Base-by-base conservation (phyloP, 164 flowering plant species). In the Nymphaea thermarum region DNA sequence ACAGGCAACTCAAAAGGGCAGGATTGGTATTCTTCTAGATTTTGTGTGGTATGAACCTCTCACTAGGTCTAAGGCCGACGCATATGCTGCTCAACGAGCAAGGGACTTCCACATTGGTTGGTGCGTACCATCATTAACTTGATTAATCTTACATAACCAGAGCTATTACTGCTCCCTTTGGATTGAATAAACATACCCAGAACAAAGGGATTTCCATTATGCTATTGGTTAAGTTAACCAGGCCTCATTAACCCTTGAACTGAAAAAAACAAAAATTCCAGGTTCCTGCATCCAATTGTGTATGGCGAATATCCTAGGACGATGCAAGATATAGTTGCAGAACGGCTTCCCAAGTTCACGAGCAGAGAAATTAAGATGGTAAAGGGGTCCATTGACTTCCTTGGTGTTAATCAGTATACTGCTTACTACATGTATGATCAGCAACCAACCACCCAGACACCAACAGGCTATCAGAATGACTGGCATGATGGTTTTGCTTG, bases 41-140 rank as follows among this genome's bases (percentile, higher is more conserved):
- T 73, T 73, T 70, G 72, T 70, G 43, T 73, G 76, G 76, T 73
- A 62, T 70, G 76, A 73, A 63, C 76, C 76, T 60, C 70, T 73
- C 15, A 69, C 72, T 17, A 57, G 44, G 3, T 45, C 63, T 3
- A 73, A 65, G 36, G 67, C 18, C 14, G 76, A 73, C 41, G 62
- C 42, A 18, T 5, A 7, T 4, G 72, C 72, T 42, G 69, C 76
- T 18, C 67, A 73, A 59, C 69, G 72, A 41, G 66, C 72, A 53
- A 70, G 74, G 16, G 74, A 72, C 59, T 72, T 72, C 18, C 74
- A 72, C 64, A 36, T 72, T 14, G 74, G 74, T 12, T 72, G 71
- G 74, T 72, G 42, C 67, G 7, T 14, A 55, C 60, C 4, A 0
- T 55, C 14, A 51, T 25, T 51, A 51, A 8, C 15, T 51, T 51